A percentile compares a stretch with the other conserved stretches of the same genome.
These are phyloP conservation scores for Alternaria dauci DNA, from an alignment of 2,329 filamentous ascomycete species.

Conservation along the genomic window DNA sequence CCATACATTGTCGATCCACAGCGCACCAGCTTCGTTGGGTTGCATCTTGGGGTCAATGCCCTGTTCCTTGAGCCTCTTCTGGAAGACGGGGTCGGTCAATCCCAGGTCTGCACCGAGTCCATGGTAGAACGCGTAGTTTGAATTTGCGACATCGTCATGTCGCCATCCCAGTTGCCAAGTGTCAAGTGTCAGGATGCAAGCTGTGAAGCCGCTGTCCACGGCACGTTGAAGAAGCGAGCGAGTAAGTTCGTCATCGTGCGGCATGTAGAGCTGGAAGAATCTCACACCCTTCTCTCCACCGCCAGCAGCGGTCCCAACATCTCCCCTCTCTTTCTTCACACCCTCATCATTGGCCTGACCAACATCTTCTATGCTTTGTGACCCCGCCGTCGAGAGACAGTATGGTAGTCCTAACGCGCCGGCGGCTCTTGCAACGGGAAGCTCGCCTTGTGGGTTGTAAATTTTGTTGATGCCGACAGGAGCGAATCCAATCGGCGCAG, in stretches of 20 bases:
- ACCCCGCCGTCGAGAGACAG: constrained; percentile 66
- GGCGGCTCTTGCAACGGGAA: constrained; percentile 67
- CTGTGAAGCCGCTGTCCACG: constrained; percentile 63
- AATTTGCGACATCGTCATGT: constrained; percentile 64
- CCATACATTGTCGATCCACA: constrained; percentile 73
- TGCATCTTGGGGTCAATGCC: constrained; percentile 63
- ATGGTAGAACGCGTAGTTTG: constrained; percentile 71
- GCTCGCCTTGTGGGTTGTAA: constrained; percentile 66
- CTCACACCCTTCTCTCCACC: constrained; percentile 47
- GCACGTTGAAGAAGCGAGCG: constrained; percentile 65
- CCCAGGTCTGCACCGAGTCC: constrained; percentile 67
- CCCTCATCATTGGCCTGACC: constrained; percentile 62
- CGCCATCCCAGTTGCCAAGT: constrained; percentile 71
- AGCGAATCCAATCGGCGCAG: constrained; percentile 70
- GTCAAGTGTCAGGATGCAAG: constrained; percentile 67
- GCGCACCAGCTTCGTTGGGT: constrained; percentile 63
- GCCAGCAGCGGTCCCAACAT: constrained; percentile 10
- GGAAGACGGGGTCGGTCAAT: constrained; percentile 67
- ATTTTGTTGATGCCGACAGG: constrained; percentile 73
- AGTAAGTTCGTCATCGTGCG: constrained; percentile 68
- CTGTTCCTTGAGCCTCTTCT: constrained; percentile 59
- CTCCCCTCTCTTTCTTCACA: constrained; percentile 6
- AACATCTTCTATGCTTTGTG: constrained; percentile 65
- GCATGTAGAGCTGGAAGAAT: constrained; percentile 72
- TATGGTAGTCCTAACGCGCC: constrained; percentile 68